These are phyloP conservation scores for Penicillium ucsense DNA, from an alignment of 495 filamentous ascomycete species.

Conservation along the genomic window DNA sequence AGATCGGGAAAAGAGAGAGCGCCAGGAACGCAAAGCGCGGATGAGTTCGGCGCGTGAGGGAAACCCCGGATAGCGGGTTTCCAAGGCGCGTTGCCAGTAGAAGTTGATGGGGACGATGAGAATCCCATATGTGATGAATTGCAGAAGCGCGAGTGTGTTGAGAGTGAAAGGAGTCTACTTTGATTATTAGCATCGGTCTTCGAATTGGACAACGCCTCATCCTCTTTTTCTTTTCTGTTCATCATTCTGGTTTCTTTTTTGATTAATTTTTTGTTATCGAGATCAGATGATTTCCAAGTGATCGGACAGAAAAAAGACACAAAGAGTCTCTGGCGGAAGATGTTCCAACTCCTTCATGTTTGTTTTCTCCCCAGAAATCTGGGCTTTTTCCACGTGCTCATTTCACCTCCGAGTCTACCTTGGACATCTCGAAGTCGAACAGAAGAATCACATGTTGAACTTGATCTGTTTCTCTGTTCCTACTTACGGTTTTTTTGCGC, in stretches of 20 bases:
- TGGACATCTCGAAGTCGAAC: no score
- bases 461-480: neutral
- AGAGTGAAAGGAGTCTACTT: constrained; percentile 33
- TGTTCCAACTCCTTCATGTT: no score
- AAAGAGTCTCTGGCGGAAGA: no score
- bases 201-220: no score
- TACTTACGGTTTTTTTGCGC: constrained; percentile 52
- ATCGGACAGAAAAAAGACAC: neutral
- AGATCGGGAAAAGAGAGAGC: constrained; percentile 28
- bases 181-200: neutral
- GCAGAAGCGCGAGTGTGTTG: constrained; percentile 55
- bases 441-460: no score
- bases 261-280: neutral
- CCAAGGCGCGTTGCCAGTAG: constrained; percentile 64
- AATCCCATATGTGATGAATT: constrained; percentile 68
- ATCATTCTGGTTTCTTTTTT: neutral
- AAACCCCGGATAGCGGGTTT: constrained; percentile 43
- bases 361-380: no score
- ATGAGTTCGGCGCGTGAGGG: constrained; percentile 18
- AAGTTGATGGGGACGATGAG: constrained; percentile 79
- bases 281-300: neutral
- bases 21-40: constrained; percentile 8
- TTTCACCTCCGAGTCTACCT: no score
- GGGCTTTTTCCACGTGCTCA: no score
- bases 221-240: constrained; percentile 5